These are phyloP conservation scores for Magnusiomyces tetraspermus DNA, from an alignment of 1,139 yeast species.

Conservation along the genomic window DNA sequence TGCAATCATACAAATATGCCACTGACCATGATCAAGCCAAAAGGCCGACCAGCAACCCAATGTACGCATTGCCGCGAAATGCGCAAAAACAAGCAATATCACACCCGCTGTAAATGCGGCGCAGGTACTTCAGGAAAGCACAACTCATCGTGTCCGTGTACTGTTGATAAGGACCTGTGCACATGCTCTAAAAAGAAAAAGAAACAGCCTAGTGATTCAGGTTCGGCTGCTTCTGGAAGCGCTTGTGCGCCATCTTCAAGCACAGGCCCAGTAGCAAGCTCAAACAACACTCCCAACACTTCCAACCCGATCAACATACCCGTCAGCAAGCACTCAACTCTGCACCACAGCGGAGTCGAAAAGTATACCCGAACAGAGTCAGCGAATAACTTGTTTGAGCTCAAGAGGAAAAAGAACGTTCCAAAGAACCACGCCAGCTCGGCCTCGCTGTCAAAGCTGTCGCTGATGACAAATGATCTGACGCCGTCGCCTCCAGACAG, in stretches of 20 bases:
- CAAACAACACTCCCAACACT: not conserved
- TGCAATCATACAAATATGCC: constrained; percentile 91
- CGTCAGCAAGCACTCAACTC: not conserved
- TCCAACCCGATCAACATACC: constrained; percentile 1
- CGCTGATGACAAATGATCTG: not conserved
- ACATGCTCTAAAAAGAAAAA: constrained; percentile 42
- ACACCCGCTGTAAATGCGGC: constrained; percentile 68
- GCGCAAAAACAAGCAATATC: constrained; percentile 59
- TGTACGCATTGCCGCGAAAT: constrained; percentile 81
- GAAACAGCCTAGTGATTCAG: constrained; percentile 5
- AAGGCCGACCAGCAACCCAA: constrained; percentile 91
- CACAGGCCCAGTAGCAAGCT: not conserved
- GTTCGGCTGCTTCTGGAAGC: constrained; percentile 1
- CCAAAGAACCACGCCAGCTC: constrained; percentile 6
- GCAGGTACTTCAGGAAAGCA: constrained; percentile 40
- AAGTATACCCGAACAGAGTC: not conserved
- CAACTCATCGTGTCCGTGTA: constrained; percentile 44
- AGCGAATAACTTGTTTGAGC: not conserved
- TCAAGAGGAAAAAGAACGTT: not conserved
- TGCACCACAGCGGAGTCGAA: not conserved
- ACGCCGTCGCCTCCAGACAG: constrained; percentile 1
- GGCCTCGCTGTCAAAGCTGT: constrained; percentile 7
- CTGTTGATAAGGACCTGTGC: constrained; percentile 46
- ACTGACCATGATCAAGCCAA: constrained; percentile 84
- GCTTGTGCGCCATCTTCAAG: constrained; percentile 1